Base-by-base conservation (phyloP, 2,329 filamentous ascomycete genomes). In the Exophiala bonariae region DNA sequence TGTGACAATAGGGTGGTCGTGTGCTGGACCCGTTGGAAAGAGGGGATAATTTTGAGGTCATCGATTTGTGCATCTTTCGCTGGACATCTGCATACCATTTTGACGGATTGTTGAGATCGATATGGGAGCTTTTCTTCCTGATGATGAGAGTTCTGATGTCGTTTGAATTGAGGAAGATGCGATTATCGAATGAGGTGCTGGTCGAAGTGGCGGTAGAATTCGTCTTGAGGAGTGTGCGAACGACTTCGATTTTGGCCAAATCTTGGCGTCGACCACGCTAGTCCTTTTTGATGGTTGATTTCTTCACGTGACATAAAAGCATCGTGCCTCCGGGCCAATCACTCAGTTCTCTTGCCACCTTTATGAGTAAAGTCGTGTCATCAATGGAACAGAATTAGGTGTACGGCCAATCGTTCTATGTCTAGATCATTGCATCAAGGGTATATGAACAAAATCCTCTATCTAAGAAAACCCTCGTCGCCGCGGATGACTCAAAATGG, bases 1-100 rank as follows among this genome's bases (percentile, higher is more conserved):
- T 54, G 49, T 52, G 36, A 39, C 34, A 33, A 11, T 6, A 26
- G 23, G 23, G 43, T 59, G 56, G 40, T 62, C 49, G 56, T 59
- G 58, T 56, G 58, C 52, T 51, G 44, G 20, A 32, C 37, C 32
- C 31, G 49, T 22, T 31, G 36, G 19, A 30, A 35, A 47, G 37
- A 41, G 43, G 41, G 48, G 26, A 58, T 37, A 49, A 45, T 54
- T 56, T 55, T 49, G 52, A 47, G 41, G 23, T 33, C 45, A 46
- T 50, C 26, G 47, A 56, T 41, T 48, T 32, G 34, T 32, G 26
- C 33, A 42, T 16, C 18, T 23, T 39, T 39, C 32, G 41, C 19
- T 23, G 34, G 42, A n/a, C 22, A 37, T 22, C 23, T 51, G 47
- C 81, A 82, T 80, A 86, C 82, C 82, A 86, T 86, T 71, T 83